Conservation (phyloP, 2,329 filamentous ascomycete genomes). For the Delphinella strobiligena region DNA sequence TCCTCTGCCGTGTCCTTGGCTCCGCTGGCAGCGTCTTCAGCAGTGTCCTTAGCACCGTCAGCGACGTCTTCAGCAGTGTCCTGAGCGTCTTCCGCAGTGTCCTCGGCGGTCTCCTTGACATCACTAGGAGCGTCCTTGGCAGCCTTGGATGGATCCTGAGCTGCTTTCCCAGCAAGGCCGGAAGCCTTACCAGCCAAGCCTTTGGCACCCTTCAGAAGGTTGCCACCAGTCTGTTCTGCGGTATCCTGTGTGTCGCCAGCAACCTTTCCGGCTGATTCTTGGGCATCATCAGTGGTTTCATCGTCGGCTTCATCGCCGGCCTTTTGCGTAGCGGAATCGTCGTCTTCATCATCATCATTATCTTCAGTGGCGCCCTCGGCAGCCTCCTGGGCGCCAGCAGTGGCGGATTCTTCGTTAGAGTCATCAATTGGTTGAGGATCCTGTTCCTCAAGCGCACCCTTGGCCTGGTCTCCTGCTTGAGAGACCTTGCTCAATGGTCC, state of each 20-base stretch:
- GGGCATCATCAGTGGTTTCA: conserved; percentile 14
- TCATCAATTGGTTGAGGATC: conserved; percentile 35
- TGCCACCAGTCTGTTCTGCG: conserved; percentile 23
- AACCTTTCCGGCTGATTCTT: conserved; percentile 19
- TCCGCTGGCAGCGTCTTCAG: conserved; percentile 23
- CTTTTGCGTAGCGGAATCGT: conserved; percentile 29
- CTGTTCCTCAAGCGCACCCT: conserved; percentile 32
- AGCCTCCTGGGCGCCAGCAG: conserved; percentile 30
- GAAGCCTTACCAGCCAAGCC: conserved; percentile 35
- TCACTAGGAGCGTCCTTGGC: conserved; percentile 17
- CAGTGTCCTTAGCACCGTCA: conserved; percentile 22
- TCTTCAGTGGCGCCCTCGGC: conserved; percentile 27
- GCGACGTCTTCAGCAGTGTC: conserved; percentile 22
- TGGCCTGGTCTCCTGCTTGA: conserved; percentile 30
- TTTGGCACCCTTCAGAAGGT: conserved; percentile 31
- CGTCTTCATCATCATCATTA: conserved; percentile 25
- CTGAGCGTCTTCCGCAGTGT: conserved; percentile 23
- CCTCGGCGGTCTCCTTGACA: conserved; percentile 19
- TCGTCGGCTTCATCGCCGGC: conserved; percentile 22
- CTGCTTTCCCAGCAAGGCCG: conserved; percentile 32
- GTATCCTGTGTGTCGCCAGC: conserved; percentile 18
- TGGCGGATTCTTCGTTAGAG: conserved; percentile 24
- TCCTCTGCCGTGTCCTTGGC: conserved; percentile 22
- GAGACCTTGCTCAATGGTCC: conserved; percentile 34
- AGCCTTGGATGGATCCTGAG: conserved; percentile 25